phyloP scores from a whole-genome alignment of 2,329 filamentous ascomycete genomes.

The Claviceps sp. region DNA sequence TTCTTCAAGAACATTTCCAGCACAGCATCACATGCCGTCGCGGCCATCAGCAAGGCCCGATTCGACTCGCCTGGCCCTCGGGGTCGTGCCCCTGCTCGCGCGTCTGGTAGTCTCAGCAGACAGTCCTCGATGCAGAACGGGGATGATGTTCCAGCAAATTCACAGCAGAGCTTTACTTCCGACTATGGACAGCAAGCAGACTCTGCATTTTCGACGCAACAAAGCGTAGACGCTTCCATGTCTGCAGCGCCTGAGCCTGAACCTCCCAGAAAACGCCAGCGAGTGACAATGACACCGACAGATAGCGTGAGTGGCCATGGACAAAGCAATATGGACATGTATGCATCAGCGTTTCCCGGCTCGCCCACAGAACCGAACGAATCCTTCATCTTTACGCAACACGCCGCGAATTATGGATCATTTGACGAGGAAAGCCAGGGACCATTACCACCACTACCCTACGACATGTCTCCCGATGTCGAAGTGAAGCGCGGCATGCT shows the following conservation, averaged over 20 bases:
- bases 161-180: constrained; percentile 71
- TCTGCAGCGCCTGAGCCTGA: constrained; percentile 45
- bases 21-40: constrained; percentile 83
- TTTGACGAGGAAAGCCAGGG: constrained; percentile 38
- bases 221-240: constrained; percentile 21
- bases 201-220: constrained; percentile 54
- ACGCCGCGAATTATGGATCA: constrained; percentile 26
- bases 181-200: constrained; percentile 65
- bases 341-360: constrained; percentile 40
- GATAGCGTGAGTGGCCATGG: constrained; percentile 44
- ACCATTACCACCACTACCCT: constrained; percentile 52
- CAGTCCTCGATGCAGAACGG: constrained; percentile 59
- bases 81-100: constrained; percentile 47
- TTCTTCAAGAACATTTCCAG: constrained; percentile 97
- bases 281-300: constrained; percentile 40
- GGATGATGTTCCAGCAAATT: constrained; percentile 56
- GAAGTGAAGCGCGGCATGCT: constrained; percentile 72
- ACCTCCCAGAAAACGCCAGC: constrained; percentile 69
- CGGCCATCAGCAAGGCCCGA: constrained; percentile 90
- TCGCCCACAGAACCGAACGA: constrained; percentile 72
- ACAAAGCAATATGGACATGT: constrained; percentile 28
- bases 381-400: constrained; percentile 56
- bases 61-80: constrained; percentile 76
- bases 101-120: constrained; percentile 57
- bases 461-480: constrained; percentile 46